A percentile compares a stretch with the other conserved stretches of the same genome.
Evolutionary conservation across 2,329 filamentous ascomycete genomes (phyloP).

Genomic region (Xylariales sp.): DNA sequence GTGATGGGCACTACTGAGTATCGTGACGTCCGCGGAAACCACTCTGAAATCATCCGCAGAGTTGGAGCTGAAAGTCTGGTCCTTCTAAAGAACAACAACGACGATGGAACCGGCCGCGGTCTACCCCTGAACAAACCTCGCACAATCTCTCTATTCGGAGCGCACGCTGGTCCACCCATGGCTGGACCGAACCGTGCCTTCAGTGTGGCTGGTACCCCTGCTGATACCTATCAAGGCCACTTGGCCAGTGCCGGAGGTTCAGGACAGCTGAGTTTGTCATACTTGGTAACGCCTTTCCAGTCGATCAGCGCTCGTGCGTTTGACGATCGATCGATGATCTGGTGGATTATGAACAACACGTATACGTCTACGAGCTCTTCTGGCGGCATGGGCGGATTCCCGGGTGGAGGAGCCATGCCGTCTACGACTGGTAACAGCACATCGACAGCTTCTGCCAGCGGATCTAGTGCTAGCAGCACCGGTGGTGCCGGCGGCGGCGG

Average conservation of each 20-base stretch:
- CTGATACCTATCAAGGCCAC: conserved; percentile 12
- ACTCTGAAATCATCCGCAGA: conserved; percentile 11
- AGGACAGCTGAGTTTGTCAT: conserved; percentile 45
- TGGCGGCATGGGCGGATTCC: neutral
- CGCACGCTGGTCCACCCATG: conserved; percentile 57
- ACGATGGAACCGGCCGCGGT: conserved; percentile 35
- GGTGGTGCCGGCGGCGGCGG: conserved; percentile 1
- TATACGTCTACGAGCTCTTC: conserved; percentile 5
- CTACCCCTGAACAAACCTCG: conserved; percentile 48
- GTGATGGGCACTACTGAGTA: conserved; percentile 4
- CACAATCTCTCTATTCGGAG: conserved; percentile 41
- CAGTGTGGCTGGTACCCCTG: conserved; percentile 7
- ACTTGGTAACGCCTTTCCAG: conserved; percentile 48
- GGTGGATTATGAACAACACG: conserved; percentile 40
- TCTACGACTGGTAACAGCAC: neutral
- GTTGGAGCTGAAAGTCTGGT: conserved; percentile 46
- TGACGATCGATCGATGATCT: conserved; percentile 32
- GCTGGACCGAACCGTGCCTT: conserved; percentile 35
- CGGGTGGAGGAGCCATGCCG: neutral
- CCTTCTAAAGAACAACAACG: conserved; percentile 54
- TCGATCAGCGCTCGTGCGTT: conserved; percentile 41
- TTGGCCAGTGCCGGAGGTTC: conserved; percentile 52
- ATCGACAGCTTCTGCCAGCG: neutral
- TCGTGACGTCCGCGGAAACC: conserved; percentile 13
- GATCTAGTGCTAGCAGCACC: neutral